phyloP scores from a whole-genome alignment of 139 green algal genomes.

The Coccomyxa sp. region DNA sequence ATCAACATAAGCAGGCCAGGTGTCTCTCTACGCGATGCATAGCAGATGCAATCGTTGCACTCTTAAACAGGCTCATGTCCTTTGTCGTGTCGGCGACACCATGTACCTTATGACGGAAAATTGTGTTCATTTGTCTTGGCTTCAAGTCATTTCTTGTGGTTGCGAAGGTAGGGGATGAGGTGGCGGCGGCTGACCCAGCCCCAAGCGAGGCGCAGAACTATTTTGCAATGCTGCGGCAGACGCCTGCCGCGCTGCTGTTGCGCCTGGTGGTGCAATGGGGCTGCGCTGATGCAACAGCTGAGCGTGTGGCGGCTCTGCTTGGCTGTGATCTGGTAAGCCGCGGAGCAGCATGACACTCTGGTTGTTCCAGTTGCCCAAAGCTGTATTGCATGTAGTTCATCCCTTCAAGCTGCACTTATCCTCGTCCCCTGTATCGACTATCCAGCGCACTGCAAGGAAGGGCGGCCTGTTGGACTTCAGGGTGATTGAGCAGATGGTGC shows the following conservation, averaged over 20 bases:
- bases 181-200: slow-evolving; percentile 1
- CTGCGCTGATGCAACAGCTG: background rate
- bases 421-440: background rate
- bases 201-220: slow-evolving; percentile 4
- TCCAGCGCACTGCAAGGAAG: background rate
- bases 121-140: too few species aligned
- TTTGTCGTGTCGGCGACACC: background rate
- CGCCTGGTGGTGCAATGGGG: background rate
- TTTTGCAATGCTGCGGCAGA: background rate
- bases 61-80: background rate
- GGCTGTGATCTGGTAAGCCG: background rate
- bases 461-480: too few species aligned
- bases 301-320: background rate
- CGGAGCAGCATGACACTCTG: background rate
- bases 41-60: background rate
- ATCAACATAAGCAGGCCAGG: background rate
- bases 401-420: background rate
- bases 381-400: background rate
- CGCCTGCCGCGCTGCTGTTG: background rate
- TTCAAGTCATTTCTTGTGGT: background rate
- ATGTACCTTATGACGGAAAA: background rate
- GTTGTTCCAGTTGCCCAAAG: background rate
- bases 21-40: background rate
- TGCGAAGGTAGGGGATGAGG: background rate
- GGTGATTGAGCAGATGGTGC: background rate